Percentiles rank a stretch among this genome's conserved stretches.
phyloP scores from a whole-genome alignment of 202 grass and related monocot species.

The Brachypodium distachyon region DNA sequence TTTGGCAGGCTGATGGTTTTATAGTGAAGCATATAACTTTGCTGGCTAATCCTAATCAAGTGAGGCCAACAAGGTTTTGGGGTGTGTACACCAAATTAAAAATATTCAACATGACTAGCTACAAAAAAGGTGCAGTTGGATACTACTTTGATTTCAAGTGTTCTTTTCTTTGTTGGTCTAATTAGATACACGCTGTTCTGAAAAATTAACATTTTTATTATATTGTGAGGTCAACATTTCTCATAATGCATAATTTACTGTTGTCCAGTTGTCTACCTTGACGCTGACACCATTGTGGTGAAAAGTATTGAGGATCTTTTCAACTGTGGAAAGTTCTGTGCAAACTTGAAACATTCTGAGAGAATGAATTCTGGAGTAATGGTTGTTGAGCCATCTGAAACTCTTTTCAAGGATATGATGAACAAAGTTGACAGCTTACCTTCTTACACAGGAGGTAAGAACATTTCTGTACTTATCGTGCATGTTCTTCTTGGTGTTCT shows the following conservation, averaged over 20 bases:
- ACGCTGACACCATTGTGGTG: constrained; percentile 91
- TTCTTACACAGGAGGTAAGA: constrained; percentile 91
- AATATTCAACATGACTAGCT: constrained; percentile 87
- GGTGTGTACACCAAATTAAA: constrained; percentile 97
- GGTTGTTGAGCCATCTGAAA: constrained; percentile 94
- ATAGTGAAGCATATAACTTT: constrained; percentile 71
- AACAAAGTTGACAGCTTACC: constrained; percentile 59
- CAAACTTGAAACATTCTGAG: constrained; percentile 98
- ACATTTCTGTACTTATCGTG: not conserved
- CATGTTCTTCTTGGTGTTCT: not conserved
- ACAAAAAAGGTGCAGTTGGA: constrained; percentile 60
- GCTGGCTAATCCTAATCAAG: constrained; percentile 82
- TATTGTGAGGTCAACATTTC: not conserved
- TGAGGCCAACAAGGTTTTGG: constrained; percentile 92
- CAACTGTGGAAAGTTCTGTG: constrained; percentile 87
- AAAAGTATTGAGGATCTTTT: constrained; percentile 94
- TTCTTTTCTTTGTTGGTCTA: not conserved
- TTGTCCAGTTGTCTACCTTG: constrained; percentile 89
- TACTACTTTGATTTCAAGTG: not conserved
- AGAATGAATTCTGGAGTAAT: constrained; percentile 95
- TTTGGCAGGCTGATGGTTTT: constrained; percentile 86
- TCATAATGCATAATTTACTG: constrained; percentile 3
- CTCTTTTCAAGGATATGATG: constrained; percentile 83
- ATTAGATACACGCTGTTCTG: not conserved
- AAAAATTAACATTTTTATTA: not conserved